Evolutionary conservation across 805 yeast genomes (phyloP).

Genomic region (Zygosaccharomyces siamensis): DNA sequence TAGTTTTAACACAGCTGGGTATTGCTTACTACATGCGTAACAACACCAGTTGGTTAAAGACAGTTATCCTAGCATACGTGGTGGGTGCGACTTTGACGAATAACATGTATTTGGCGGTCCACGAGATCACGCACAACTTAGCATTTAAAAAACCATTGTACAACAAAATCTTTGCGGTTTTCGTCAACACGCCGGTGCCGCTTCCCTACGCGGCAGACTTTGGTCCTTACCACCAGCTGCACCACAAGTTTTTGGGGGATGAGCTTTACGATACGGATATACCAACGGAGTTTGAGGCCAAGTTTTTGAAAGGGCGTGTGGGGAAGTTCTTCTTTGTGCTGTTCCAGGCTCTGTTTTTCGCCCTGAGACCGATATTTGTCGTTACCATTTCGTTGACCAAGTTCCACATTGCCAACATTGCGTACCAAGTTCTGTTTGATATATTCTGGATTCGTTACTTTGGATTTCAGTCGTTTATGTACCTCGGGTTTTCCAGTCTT

Average conservation of each 20-base stretch:
- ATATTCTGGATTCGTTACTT: conserved; percentile 49
- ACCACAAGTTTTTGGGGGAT: conserved; percentile 88
- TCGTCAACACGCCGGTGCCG: conserved; percentile 82
- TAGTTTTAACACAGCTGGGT: conserved; percentile 62
- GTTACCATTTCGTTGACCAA: conserved; percentile 69
- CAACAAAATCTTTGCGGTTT: conserved; percentile 71
- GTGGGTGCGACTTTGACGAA: conserved; percentile 86
- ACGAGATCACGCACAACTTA: conserved; percentile 80
- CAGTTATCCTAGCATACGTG: conserved; percentile 61
- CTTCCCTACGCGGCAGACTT: conserved; percentile 82
- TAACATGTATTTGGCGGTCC: conserved; percentile 80
- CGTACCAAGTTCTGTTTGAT: conserved; percentile 57
- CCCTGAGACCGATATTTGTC: conserved; percentile 83
- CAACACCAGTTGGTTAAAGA: conserved; percentile 47
- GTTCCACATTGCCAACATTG: conserved; percentile 63
- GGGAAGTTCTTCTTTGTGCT: conserved; percentile 91
- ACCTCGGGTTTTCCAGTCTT: conserved; percentile 71
- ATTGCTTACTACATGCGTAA: conserved; percentile 59
- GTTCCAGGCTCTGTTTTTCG: conserved; percentile 84
- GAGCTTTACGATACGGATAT: conserved; percentile 78
- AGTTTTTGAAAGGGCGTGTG: conserved; percentile 64
- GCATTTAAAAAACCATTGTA: conserved; percentile 74
- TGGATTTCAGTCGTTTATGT: conserved; percentile 60
- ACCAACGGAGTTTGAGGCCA: conserved; percentile 76
- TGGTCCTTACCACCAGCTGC: conserved; percentile 86